Evolutionary conservation across 2,329 filamentous ascomycete genomes (phyloP), one percentile per base, ranked within the genome.

Genomic region (Fusarium buharicum): DNA sequence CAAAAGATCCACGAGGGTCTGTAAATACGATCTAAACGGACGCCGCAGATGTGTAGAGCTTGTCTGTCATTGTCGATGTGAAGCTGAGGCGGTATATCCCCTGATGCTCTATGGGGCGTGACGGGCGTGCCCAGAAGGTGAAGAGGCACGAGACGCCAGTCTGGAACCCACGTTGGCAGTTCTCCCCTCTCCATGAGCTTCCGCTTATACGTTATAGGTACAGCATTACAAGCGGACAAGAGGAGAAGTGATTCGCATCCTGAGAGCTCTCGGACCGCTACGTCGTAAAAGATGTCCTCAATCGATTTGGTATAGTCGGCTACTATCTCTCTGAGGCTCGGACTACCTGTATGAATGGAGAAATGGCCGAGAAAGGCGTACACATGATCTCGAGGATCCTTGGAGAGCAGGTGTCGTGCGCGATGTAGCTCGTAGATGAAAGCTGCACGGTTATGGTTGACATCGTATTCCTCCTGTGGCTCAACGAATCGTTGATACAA

Each of bases 161-260:
- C 76, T 1, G 76, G 76, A 22, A 76, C 75, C 76, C 76, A 78
- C 0, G 74, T 73, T 2, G 76, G 75, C 4, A 77, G 22, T 17
- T 49, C 16, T 4, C 34, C 45, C 20, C 30, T 50, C 13, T 24
- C 18, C 30, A 48, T 43, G 2, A 44, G n/a, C n/a, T 44, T 55
- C 2, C 60, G 66, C 27, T 31, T 40, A 22, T 66, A 53, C 4
- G 55, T 57, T 6, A 34, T 27, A 1, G 65, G 64, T 16, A 64
- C 46, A 18, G 57, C 55, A 48, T 75, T 67, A 7, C 69, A 70
- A 4, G 74, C 72, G 0, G 73, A 73, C 2, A 76, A 48, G 4
- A 75, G 45, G 12, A 74, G 66, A 38, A 76, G 68, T 14, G 71
- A 68, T 8, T 65, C 46, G 2, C 72, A 68, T 4, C 63, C 74